Evolutionary conservation across 495 filamentous ascomycete genomes (phyloP).

Genomic region (Neurospora sp.): DNA sequence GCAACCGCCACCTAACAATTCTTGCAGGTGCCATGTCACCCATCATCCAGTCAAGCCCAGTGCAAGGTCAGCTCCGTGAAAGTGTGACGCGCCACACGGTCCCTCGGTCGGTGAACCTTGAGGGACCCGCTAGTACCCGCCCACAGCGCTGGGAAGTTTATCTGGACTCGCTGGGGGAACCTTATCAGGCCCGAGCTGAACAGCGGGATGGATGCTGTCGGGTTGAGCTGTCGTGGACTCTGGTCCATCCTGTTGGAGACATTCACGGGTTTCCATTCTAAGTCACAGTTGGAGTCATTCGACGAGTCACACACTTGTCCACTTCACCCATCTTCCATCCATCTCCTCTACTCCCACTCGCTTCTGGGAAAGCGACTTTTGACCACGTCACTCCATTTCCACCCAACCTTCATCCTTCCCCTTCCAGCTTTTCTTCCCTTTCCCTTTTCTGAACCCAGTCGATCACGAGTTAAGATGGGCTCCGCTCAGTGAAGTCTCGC

Average conservation of each 20-base stretch:
- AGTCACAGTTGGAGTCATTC: not conserved
- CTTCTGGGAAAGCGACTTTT: not conserved
- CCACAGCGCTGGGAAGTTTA: not conserved
- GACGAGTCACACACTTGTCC: not conserved
- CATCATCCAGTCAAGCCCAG: not conserved
- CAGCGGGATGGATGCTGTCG: not conserved
- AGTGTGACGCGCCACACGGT: not conserved
- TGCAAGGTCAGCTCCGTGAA: not conserved
- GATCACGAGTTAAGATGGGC: constrained; percentile 12
- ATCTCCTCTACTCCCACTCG: not conserved
- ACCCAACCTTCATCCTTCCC: not conserved
- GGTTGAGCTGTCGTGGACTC: not conserved
- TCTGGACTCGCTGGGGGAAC: not conserved
- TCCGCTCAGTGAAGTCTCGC: constrained; percentile 19
- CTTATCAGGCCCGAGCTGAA: not conserved
- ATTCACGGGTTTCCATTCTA: not conserved
- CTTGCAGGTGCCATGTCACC: not conserved
- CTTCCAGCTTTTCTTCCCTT: not conserved
- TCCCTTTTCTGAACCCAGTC: not conserved
- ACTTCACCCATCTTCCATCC: not conserved
- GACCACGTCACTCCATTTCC: not conserved
- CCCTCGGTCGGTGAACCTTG: no score
- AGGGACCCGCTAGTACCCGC: not conserved
- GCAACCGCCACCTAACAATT: not conserved
- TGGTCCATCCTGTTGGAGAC: not conserved